Conservation (phyloP, 441 rosid species). For the Cnidoscolus chayamansa region DNA sequence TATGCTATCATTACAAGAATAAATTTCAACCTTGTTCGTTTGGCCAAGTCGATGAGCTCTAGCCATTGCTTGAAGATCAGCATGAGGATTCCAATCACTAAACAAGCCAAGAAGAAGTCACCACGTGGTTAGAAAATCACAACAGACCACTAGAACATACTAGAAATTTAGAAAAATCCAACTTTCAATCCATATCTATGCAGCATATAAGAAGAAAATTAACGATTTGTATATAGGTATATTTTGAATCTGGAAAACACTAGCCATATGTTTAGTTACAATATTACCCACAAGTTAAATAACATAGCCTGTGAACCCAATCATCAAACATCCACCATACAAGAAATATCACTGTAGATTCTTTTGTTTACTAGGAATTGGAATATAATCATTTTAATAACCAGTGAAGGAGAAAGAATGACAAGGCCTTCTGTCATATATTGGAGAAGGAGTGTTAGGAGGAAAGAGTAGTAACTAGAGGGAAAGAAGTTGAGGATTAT, state of each 20-base stretch:
- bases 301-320: not conserved
- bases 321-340: conserved; percentile 5
- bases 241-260: not conserved
- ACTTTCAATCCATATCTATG: too few species aligned
- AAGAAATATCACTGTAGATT: not conserved
- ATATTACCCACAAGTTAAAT: not conserved
- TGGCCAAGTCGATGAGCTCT: conserved; percentile 99
- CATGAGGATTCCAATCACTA: conserved; percentile 99
- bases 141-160: conserved; percentile 7
- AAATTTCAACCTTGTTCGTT: conserved; percentile 71
- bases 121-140: not conserved
- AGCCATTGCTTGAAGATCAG: conserved; percentile 99
- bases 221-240: not conserved
- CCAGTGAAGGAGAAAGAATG: not conserved
- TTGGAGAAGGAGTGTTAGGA: too few species aligned
- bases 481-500: too few species aligned
- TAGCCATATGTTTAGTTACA: not conserved
- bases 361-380: not conserved
- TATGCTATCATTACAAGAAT: conserved; percentile 5
- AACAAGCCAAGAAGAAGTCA: conserved; percentile 25
- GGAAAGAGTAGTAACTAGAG: too few species aligned
- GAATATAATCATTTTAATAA: not conserved
- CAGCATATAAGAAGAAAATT: conserved; percentile 8
- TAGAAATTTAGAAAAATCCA: not conserved
- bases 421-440: too few species aligned